Base-by-base conservation (phyloP, 805 yeast genomes). In the Cyberlindnera xylosilytica region DNA sequence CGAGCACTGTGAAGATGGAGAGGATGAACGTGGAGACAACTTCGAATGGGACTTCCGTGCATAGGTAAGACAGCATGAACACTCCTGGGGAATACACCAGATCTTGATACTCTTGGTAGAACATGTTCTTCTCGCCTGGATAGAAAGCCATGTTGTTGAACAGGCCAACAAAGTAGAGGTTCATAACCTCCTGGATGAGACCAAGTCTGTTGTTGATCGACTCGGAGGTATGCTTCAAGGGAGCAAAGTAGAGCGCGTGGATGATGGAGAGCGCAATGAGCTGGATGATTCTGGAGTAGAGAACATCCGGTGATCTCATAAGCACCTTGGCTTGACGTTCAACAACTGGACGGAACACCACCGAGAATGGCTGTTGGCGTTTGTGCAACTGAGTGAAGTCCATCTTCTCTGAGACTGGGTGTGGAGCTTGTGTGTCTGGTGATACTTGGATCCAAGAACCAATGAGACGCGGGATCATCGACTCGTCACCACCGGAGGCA, bases 81-180 rank as follows among this genome's bases (percentile, higher is more conserved):
- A 87, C 80, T 2, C 69, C 55, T 3, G 78, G 71, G 0, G 84
- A 83, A 53, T 86, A 83, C 7, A 84, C 76, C 20, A 78, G 79
- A 56, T 87, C 96, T 46, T 74, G 74, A 51, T 79, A 79, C 54
- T 88, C 96, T 45, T 83, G 84, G 59, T 85, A 87, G 57, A 88
- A 88, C 34, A 81, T 75, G 51, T 81, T 74, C 47, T 90, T 68
- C 53, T 87, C 93, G 12, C 65, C 61, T 2, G 96, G 95, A 57
- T 82, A 88, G 13, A 84, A 70, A 1, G 90, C 76, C 56, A 87
- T 68, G 60, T 87, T 87, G 53, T 83, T 85, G 42, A 88, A 70
- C 73, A 87, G 76, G 1, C 96, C 96, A 36, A 81, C 79, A 58
- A 80, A 88, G 56, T 83, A 87, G 39, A 87, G 59, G 23, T 87